Conservation (phyloP, 2,329 filamentous ascomycete genomes). For the Fusarium haematococcum region DNA sequence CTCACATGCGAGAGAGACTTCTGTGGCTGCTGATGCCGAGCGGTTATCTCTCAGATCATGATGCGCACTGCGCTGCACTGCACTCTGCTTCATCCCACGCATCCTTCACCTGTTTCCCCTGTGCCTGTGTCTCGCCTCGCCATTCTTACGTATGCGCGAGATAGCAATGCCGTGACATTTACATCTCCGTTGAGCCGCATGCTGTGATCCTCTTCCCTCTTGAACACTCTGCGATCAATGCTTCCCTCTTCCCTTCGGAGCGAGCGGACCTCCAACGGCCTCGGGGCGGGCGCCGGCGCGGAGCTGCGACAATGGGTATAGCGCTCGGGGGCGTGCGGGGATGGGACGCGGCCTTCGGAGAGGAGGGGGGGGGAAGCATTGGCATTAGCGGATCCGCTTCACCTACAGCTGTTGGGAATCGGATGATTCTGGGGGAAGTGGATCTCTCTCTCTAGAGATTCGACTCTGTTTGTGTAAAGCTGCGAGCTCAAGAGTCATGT, state of each 20-base stretch:
- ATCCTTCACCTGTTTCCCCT: neutral
- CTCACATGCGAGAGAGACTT: neutral
- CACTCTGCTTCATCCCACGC: neutral
- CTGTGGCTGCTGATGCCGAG: slow-evolving; percentile 1
- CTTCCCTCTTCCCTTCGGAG: neutral
- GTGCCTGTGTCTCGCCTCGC: neutral
- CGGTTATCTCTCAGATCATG: slow-evolving; percentile 12
- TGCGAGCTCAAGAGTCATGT: neutral
- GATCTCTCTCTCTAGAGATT: neutral
- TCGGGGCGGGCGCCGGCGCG: slow-evolving; percentile 13
- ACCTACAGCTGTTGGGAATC: neutral
- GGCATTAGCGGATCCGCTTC: slow-evolving; percentile 9
- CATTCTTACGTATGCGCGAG: neutral
- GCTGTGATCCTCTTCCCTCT: neutral
- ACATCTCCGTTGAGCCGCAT: neutral
- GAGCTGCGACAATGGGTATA: slow-evolving; percentile 25
- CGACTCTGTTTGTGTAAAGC: neutral
- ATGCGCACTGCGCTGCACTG: neutral
- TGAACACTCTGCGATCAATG: slow-evolving; percentile 18
- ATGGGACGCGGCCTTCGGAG: slow-evolving; percentile 13
- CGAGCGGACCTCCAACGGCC: neutral
- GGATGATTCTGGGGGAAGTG: slow-evolving; percentile 3
- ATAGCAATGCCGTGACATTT: neutral
- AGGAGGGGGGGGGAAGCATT: neutral
- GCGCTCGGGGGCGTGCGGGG: slow-evolving; percentile 19